Conservation (phyloP, 2,329 filamentous ascomycete species). For the Aureobasidium sp. region DNA sequence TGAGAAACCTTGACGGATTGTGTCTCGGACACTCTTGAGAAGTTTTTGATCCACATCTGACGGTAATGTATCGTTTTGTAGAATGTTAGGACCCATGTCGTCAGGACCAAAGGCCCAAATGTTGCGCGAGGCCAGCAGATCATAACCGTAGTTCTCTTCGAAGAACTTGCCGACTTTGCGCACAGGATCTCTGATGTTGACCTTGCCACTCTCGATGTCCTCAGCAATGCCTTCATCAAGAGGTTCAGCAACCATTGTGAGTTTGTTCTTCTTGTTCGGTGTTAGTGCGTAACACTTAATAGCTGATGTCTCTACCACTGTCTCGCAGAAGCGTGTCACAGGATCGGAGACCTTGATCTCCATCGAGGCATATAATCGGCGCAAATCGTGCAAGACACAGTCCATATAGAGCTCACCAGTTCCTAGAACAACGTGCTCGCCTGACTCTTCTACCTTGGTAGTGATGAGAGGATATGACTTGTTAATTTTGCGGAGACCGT, state of each 20-base stretch:
- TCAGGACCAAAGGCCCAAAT: conserved; percentile 99
- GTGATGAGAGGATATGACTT: conserved; percentile 94
- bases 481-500: conserved; percentile 92
- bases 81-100: conserved; percentile 86
- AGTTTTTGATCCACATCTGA: conserved; percentile 92
- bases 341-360: conserved; percentile 98
- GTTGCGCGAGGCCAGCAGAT: conserved; percentile 84
- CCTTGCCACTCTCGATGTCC: conserved; percentile 85
- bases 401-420: conserved; percentile 99
- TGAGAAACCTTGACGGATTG: conserved; percentile 89
- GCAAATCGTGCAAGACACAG: conserved; percentile 90
- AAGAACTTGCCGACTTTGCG: conserved; percentile 95
- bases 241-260: conserved; percentile 96
- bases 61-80: conserved; percentile 93
- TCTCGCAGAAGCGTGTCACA: conserved; percentile 95
- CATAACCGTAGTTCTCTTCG: conserved; percentile 94
- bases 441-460: conserved; percentile 96
- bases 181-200: conserved; percentile 87
- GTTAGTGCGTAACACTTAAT: conserved; percentile 98
- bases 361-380: conserved; percentile 94
- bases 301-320: conserved; percentile 91
- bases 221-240: conserved; percentile 89
- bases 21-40: conserved; percentile 79
- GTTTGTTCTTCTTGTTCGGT: conserved; percentile 98
- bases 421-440: conserved; percentile 89